A percentile compares a stretch with the other conserved stretches of the same genome.
These are phyloP conservation scores for Ettlia oleoabundans DNA, from an alignment of 139 green algal genomes.

Conservation along the genomic window DNA sequence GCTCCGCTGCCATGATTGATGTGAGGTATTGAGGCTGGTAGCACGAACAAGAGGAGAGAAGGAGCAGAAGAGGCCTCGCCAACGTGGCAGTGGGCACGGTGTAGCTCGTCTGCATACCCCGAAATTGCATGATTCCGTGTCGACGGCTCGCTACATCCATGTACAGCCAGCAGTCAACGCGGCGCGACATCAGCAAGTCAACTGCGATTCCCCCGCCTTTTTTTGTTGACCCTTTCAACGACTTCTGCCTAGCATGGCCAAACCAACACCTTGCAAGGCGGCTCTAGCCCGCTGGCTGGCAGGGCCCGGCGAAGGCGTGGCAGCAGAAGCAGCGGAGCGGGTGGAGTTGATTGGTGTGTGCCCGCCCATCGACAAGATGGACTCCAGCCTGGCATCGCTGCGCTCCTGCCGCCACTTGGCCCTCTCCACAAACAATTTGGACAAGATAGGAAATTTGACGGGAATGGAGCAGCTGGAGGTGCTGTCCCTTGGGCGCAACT, in stretches of 20 bases:
- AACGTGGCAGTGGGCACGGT: no score
- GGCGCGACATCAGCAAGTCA: background rate
- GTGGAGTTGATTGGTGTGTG: slow-evolving; percentile 83
- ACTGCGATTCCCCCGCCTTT: no score
- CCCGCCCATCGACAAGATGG: slow-evolving; percentile 92
- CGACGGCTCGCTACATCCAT: no score
- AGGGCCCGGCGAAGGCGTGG: slow-evolving; percentile 46
- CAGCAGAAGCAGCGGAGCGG: slow-evolving; percentile 75
- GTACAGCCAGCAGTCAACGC: slow-evolving; percentile 1
- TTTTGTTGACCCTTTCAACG: no score
- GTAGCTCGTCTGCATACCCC: no score
- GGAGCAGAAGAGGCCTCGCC: no score
- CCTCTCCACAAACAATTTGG: slow-evolving; percentile 96
- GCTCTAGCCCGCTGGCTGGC: slow-evolving; percentile 87
- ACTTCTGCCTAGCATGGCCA: no score
- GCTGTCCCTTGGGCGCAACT: slow-evolving; percentile 89
- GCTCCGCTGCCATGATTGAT: no score
- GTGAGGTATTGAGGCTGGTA: no score
- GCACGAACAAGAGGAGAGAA: no score
- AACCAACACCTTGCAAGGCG: slow-evolving; percentile 83
- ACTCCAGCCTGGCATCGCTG: slow-evolving; percentile 80
- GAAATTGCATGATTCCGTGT: no score
- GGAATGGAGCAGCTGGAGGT: slow-evolving; percentile 83
- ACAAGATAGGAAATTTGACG: slow-evolving; percentile 86
- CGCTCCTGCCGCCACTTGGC: slow-evolving; percentile 92